A percentile compares a stretch with the other conserved stretches of the same genome.
Conservation (phyloP, 169 alveolate species). For the Theileria parva region DNA sequence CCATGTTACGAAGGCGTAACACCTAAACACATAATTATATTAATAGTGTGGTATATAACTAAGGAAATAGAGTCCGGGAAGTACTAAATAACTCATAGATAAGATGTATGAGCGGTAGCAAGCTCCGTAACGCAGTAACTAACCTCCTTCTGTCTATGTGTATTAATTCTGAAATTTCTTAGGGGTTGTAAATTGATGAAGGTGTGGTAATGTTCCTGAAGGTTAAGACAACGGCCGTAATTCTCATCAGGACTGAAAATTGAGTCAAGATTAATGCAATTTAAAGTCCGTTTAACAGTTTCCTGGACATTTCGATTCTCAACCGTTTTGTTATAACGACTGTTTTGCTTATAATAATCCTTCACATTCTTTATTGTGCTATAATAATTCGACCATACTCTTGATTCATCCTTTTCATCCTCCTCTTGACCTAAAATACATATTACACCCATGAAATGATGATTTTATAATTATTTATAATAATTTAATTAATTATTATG, state of each 20-base stretch:
- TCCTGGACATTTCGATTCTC: conserved; percentile 59
- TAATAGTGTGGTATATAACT: neutral
- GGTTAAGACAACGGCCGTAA: conserved; percentile 74
- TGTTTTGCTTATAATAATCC: conserved; percentile 67
- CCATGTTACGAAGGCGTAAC: conserved; percentile 33
- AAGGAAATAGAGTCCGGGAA: neutral
- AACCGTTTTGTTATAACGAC: conserved; percentile 52
- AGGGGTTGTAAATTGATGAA: conserved; percentile 76
- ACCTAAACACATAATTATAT: conserved; percentile 7
- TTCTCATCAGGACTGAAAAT: conserved; percentile 79
- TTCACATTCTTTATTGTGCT: conserved; percentile 67
- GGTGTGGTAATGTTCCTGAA: conserved; percentile 70
- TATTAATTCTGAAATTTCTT: conserved; percentile 56
- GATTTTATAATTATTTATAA: no score
- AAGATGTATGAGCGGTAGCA: no score
- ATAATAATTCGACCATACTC: conserved; percentile 79
- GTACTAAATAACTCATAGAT: no score
- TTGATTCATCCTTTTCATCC: neutral
- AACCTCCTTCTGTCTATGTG: conserved; percentile 55
- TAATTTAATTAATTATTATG: neutral
- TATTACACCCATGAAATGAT: no score
- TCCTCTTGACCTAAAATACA: conserved; percentile 1
- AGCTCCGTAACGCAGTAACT: conserved; percentile 7
- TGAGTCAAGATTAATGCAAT: conserved; percentile 59
- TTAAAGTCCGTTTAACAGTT: conserved; percentile 60